A percentile compares a stretch with the other conserved stretches of the same genome.
Conservation (phyloP, 352 stramenopile species). For the Globisporangium ultimum region DNA sequence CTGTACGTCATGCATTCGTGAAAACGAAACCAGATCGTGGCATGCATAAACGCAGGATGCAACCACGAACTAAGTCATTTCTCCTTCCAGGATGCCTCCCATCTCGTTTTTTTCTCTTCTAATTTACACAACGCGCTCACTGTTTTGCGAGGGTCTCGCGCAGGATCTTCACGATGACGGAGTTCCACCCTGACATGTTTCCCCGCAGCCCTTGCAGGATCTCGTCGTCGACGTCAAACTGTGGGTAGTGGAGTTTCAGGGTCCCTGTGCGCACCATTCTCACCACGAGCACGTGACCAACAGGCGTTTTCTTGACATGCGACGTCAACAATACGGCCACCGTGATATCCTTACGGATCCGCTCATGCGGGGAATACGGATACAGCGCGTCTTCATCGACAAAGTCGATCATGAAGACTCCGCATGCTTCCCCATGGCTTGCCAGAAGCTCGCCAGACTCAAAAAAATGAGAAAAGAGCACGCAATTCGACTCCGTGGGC, state of each 20-base stretch:
- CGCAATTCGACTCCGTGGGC: slow-evolving; percentile 19
- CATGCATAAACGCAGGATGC: no score
- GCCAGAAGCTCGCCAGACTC: slow-evolving; percentile 6
- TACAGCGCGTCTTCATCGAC: slow-evolving; percentile 34
- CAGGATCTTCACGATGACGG: slow-evolving; percentile 30
- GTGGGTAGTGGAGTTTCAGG: slow-evolving; percentile 19
- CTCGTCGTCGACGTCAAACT: slow-evolving; percentile 16
- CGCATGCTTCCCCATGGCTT: slow-evolving; percentile 7
- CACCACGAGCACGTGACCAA: slow-evolving; percentile 21
- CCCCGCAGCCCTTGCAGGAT: slow-evolving; percentile 18
- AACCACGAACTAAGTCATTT: no score
- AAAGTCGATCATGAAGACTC: slow-evolving; percentile 18
- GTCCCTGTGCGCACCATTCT: slow-evolving; percentile 21
- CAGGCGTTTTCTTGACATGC: slow-evolving; percentile 7
- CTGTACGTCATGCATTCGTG: no score
- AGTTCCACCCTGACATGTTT: slow-evolving; percentile 20
- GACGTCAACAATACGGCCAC: slow-evolving; percentile 15
- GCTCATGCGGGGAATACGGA: slow-evolving; percentile 23
- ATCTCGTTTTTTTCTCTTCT: no score
- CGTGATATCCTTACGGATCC: slow-evolving; percentile 27
- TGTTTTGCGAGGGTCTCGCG: slow-evolving; percentile 11
- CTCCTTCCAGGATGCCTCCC: no score
- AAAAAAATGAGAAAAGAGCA: slow-evolving; percentile 24
- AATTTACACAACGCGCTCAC: no score
- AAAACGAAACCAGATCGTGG: no score